Conservation (phyloP, 441 rosid species). For the Gossypium laxum region DNA sequence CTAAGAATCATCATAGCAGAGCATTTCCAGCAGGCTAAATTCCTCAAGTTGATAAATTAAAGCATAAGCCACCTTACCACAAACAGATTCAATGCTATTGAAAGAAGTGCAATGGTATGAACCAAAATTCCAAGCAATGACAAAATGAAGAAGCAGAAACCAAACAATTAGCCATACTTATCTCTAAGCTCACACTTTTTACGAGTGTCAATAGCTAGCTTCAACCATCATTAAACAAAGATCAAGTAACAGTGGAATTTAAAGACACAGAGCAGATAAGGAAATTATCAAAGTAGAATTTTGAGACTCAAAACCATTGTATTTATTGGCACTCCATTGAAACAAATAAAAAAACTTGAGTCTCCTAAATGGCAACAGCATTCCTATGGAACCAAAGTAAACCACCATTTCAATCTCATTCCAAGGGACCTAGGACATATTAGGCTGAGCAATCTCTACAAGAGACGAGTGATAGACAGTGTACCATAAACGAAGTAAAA, state of each 20-base stretch:
- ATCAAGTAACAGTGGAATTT: too few relatives aligned
- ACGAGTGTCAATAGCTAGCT: not conserved
- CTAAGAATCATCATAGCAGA: not conserved
- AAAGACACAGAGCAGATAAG: not conserved
- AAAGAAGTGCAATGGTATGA: not conserved
- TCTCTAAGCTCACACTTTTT: not conserved
- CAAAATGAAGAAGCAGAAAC: not conserved
- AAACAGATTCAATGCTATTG: not conserved
- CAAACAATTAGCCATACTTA: not conserved
- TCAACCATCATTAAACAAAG: not conserved
- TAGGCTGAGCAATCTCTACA: not conserved
- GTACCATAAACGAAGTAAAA: not conserved
- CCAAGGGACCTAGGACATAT: not conserved
- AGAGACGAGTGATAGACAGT: not conserved
- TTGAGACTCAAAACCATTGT: not conserved
- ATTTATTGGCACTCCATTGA: not conserved
- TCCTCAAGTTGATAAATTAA: not conserved
- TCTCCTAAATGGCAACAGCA: not conserved
- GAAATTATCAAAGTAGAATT: not conserved
- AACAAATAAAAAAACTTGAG: not conserved
- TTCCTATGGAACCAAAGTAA: not conserved
- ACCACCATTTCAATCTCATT: not conserved
- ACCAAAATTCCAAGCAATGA: conserved; percentile 6
- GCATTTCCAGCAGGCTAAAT: not conserved
- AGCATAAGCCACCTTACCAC: not conserved